phyloP scores from a whole-genome alignment of 805 yeast genomes.

The Metschnikowia gelsemii region DNA sequence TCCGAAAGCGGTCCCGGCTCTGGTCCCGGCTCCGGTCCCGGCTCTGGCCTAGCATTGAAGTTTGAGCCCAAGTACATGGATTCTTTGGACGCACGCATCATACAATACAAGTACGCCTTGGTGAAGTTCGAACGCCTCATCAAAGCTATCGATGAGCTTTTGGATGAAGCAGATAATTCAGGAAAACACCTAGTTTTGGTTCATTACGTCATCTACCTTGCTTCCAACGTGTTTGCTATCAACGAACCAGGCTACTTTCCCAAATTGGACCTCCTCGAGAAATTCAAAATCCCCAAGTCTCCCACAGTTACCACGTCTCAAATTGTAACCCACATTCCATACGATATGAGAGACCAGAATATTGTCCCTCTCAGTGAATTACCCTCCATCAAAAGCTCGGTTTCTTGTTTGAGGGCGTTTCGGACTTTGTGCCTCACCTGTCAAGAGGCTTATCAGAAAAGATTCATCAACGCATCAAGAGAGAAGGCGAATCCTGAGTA shows the following conservation, averaged over 20 bases:
- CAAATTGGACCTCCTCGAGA: slow-evolving; percentile 29
- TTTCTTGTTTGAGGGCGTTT: slow-evolving; percentile 28
- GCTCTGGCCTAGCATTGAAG: background rate
- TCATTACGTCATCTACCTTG: slow-evolving; percentile 35
- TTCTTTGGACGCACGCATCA: slow-evolving; percentile 53
- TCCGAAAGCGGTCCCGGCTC: background rate
- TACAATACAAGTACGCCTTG: slow-evolving; percentile 58
- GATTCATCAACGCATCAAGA: slow-evolving; percentile 30
- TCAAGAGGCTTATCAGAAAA: slow-evolving; percentile 39
- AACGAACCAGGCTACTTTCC: slow-evolving; percentile 33
- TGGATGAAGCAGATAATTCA: background rate
- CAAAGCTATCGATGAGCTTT: slow-evolving; percentile 12
- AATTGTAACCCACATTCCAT: slow-evolving; percentile 40
- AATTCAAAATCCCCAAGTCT: slow-evolving; percentile 28
- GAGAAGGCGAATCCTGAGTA: slow-evolving; percentile 21
- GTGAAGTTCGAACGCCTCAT: slow-evolving; percentile 44
- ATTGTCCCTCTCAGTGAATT: slow-evolving; percentile 32
- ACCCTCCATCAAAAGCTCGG: slow-evolving; percentile 27
- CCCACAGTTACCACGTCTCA: slow-evolving; percentile 30
- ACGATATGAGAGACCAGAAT: slow-evolving; percentile 38
- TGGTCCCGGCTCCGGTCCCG: background rate
- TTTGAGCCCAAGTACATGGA: slow-evolving; percentile 24
- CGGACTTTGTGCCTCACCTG: slow-evolving; percentile 29
- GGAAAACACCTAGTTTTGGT: slow-evolving; percentile 26
- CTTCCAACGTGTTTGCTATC: slow-evolving; percentile 36